Base-by-base conservation (phyloP, 768 basidiomycete species). In the Kwoniella sp. region DNA sequence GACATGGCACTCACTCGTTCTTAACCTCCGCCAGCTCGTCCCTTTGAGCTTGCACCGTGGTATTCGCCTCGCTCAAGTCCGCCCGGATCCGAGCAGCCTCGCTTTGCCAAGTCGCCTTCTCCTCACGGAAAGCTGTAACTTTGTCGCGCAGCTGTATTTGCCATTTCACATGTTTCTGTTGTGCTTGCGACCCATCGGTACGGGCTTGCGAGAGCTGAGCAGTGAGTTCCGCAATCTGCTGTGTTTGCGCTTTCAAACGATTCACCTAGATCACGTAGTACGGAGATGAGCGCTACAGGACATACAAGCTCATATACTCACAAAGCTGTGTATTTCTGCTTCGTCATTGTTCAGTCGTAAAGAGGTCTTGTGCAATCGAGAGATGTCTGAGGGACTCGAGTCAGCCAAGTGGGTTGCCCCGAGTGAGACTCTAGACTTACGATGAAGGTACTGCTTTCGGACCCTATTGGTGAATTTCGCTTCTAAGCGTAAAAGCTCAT, bases 131-230 rank as follows among this genome's bases (percentile, higher is more conserved):
- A 55, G 87, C 87, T 60, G 85, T 86, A 61, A 92, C 82, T 76
- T 89, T 90, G 63, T 88, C 87, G 73, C 90, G 88, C n/a, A 93
- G 80, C 65, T 91, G 87, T 2, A 83, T 85, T 69, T 91, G 91
- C 89, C 91, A 94, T 63, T 92, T 90, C 2, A 86, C 86, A 73
- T 90, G 91, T 71, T 90, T 89, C 66, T 87, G 86, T 75, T 91
- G 91, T 2, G 88, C 86, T 15, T 85, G 86, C 1, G 86, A 85
- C 0, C 90, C 88, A 70, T 90, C 89, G 37, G 85, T 84, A 65
- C 88, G 90, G 67, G 92, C 87, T 51, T 89, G 87, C 52, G 85
- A 87, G 31, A 93, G 83, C 66, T 91, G 88, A 25, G 67, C 65
- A 9, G 66, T 70, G 8, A 78, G 66, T 12, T 63, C 66, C 12